Evolutionary conservation across 2,329 filamentous ascomycete species (phyloP).

Genomic region (Diaporthe eres): DNA sequence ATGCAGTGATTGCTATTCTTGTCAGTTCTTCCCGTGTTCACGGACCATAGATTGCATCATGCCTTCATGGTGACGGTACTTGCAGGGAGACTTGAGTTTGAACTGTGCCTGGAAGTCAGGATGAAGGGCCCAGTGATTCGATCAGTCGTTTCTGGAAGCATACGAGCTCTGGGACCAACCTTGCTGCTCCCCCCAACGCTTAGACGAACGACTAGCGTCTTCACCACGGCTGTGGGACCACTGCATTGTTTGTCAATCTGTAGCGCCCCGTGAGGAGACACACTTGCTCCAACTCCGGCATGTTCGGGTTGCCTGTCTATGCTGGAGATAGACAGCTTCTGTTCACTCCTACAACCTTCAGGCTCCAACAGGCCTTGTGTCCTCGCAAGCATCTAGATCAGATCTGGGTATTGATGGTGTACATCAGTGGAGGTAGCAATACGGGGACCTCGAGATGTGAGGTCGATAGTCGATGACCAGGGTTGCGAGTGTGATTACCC

Average conservation of each 20-base stretch:
- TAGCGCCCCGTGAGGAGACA: not conserved
- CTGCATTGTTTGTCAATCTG: slow-evolving; percentile 15
- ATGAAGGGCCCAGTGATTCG: slow-evolving; percentile 30
- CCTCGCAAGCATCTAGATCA: not conserved
- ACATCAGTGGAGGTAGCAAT: not conserved
- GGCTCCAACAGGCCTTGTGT: not conserved
- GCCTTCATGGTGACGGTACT: slow-evolving; percentile 36
- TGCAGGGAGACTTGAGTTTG: slow-evolving; percentile 36
- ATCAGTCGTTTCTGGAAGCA: slow-evolving; percentile 39
- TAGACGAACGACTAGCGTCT: slow-evolving; percentile 29
- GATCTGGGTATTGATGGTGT: not conserved
- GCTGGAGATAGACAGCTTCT: not conserved
- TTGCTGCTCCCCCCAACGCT: slow-evolving; percentile 19
- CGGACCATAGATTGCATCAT: slow-evolving; percentile 25
- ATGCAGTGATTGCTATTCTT: slow-evolving; percentile 24
- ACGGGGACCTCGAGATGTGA: not conserved
- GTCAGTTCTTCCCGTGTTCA: slow-evolving; percentile 20
- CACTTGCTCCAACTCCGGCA: slow-evolving; percentile 26
- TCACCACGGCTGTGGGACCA: slow-evolving; percentile 17
- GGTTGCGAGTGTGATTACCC: slow-evolving; percentile 1
- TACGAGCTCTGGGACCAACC: slow-evolving; percentile 32
- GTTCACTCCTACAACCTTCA: not conserved
- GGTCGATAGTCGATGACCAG: slow-evolving; percentile 12
- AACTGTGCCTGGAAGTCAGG: slow-evolving; percentile 27
- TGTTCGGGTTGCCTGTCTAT: slow-evolving; percentile 14